A percentile compares a stretch with the other conserved stretches of the same genome.
These are phyloP conservation scores for Anethum foeniculum DNA, from an alignment of 140 eudicot genomes.

Conservation along the genomic window DNA sequence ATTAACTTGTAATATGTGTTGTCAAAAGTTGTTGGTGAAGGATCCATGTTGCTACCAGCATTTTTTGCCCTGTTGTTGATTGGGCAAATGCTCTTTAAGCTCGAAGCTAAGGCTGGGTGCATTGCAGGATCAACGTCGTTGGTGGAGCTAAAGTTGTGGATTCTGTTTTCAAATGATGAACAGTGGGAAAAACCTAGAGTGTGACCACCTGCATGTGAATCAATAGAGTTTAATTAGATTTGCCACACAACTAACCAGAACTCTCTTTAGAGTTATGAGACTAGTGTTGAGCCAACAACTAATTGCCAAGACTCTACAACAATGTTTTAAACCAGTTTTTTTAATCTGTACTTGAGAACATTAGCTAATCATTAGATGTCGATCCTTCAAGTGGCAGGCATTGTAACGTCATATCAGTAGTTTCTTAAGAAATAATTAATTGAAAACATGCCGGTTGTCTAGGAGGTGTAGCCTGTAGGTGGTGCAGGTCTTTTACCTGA, in stretches of 20 bases:
- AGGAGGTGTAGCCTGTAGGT: background rate
- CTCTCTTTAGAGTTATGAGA: background rate
- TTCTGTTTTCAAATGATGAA: constrained; percentile 63
- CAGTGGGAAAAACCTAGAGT: constrained; percentile 80
- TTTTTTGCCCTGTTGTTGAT: constrained; percentile 34
- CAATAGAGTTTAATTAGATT: constrained; percentile 9
- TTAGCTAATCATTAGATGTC: too few species aligned
- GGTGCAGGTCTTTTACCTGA: constrained; percentile 32
- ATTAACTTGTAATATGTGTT: constrained; percentile 53
- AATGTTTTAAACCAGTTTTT: background rate
- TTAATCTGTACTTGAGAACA: background rate
- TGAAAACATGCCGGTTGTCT: background rate
- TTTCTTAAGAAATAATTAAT: background rate
- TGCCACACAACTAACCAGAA: background rate
- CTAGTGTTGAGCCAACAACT: background rate
- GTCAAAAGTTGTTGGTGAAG: constrained; percentile 65
- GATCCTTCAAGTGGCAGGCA: background rate
- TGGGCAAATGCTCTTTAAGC: constrained; percentile 47
- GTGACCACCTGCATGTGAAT: constrained; percentile 48
- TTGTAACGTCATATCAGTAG: background rate
- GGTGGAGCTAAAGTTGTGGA: constrained; percentile 67
- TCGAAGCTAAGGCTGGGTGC: constrained; percentile 48
- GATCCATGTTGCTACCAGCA: constrained; percentile 63
- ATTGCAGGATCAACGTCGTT: constrained; percentile 65
- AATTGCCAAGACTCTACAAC: background rate